Base-by-base conservation (phyloP, 257 asterid species). In the Capsicum baccatum region DNA sequence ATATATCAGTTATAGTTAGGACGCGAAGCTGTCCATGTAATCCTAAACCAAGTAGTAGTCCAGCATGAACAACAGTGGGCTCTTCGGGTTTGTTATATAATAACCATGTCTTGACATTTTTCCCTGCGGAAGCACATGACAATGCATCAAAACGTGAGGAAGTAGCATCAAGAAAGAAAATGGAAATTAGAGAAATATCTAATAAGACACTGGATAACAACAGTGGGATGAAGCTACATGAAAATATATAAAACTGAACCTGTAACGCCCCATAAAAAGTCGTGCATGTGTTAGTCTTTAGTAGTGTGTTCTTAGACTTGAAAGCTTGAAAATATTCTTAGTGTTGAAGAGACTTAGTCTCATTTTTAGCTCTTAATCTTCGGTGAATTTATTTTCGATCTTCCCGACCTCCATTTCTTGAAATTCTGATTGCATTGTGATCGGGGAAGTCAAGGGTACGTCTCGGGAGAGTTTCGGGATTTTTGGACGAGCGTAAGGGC, bases 71-170 rank as follows among this genome's bases (percentile, higher is more conserved):
- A 87, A 91, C 98, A 89, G 90, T 92, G 54, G 99, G 99, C 87
- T 93, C 99, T 82, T 94, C 98, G 15, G 99, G 98, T 88, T 93
- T 96, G 92, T 96, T 96, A 85, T 96, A 96, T 58, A 91, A 89
- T 86, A 96, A 94, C 98, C 98, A 96, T 69, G 98, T 94, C 98
- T 91, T 80, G 99, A 94, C 93, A 95, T 91, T 89, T 94, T 94
- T 44, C 98, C 98, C 99, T 96, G 94, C 88, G 83, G 42, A 85
- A 56, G 64, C 69, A 81, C 85, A 86, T 11, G 70, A 81, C 15
- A 67, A 69, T 73, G 48, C 13, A 14, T 47, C 44, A 81, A 26
- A 44, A 44, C n/a, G n/a, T 39, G 52, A 42, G 63, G 79, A 81
- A 87, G 54, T 64, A 71, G 74, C 59, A 74, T 48, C 44, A 74